Conservation (phyloP, 2,329 filamentous ascomycete species). For the Chaetoscypha palmicola region DNA sequence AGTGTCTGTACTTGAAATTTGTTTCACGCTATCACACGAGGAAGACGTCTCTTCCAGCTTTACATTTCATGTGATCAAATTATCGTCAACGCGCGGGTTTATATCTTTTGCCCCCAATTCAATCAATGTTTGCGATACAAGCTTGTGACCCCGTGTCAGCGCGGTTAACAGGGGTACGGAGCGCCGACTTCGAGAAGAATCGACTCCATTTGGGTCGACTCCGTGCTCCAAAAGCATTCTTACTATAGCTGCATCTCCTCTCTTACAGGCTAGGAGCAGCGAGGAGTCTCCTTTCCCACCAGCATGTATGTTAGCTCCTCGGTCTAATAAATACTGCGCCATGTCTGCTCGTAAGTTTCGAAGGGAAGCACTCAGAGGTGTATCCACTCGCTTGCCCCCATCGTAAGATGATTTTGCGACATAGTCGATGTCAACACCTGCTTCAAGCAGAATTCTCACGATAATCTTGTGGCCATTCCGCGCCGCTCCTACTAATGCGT, state of each 20-base stretch:
- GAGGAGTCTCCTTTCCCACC: slow-evolving; percentile 1
- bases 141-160: background rate
- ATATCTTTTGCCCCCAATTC: background rate
- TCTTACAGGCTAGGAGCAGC: slow-evolving; percentile 1
- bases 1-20: too few relatives aligned
- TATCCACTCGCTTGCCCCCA: too few relatives aligned
- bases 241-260: background rate
- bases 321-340: background rate
- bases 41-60: too few relatives aligned
- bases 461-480: background rate
- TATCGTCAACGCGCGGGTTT: background rate
- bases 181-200: background rate
- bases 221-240: background rate
- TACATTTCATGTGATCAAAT: background rate
- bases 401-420: background rate
- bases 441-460: background rate
- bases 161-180: background rate
- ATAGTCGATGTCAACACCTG: background rate
- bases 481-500: background rate
- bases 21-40: too few relatives aligned
- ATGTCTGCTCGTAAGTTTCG: background rate
- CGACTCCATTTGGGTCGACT: background rate
- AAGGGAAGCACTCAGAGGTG: background rate
- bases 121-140: background rate
- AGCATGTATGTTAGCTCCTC: background rate